Percentiles rank a stretch among this genome's conserved stretches.
phyloP scores from a whole-genome alignment of 2,329 filamentous ascomycete species.

The Penicillium sp. region DNA sequence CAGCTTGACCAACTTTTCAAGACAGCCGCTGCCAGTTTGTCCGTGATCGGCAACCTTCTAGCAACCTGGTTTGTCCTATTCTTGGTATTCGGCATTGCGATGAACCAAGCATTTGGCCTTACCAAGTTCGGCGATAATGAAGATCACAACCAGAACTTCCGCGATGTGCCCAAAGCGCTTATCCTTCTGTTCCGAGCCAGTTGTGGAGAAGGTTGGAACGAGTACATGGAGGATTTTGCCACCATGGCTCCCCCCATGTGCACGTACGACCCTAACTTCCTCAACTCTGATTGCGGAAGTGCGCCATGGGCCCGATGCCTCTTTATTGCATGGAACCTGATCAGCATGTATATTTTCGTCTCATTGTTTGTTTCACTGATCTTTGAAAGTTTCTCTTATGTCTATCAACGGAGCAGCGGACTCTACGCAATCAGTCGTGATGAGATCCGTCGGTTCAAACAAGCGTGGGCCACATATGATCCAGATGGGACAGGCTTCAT shows the following conservation, averaged over 20 bases:
- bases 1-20: conserved; percentile 98
- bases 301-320: conserved; percentile 81
- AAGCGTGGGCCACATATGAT: conserved; percentile 96
- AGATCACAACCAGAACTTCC: conserved; percentile 81
- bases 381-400: conserved; percentile 98
- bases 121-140: conserved; percentile 80
- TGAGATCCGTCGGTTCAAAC: conserved; percentile 94
- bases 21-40: conserved; percentile 90
- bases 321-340: conserved; percentile 96
- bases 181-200: conserved; percentile 93
- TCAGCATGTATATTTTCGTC: conserved; percentile 99
- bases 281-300: conserved; percentile 90
- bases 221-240: conserved; percentile 94
- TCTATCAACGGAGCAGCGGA: conserved; percentile 95
- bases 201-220: conserved; percentile 94
- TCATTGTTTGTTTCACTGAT: conserved; percentile 98
- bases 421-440: conserved; percentile 86
- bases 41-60: conserved; percentile 84
- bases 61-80: conserved; percentile 98
- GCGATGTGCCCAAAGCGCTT: conserved; percentile 88
- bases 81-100: conserved; percentile 90
- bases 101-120: conserved; percentile 93
- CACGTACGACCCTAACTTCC: conserved; percentile 70
- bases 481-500: conserved; percentile 91
- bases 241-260: conserved; percentile 77